phyloP scores from a whole-genome alignment of 2,329 filamentous ascomycete species.

The Metarhizium album region DNA sequence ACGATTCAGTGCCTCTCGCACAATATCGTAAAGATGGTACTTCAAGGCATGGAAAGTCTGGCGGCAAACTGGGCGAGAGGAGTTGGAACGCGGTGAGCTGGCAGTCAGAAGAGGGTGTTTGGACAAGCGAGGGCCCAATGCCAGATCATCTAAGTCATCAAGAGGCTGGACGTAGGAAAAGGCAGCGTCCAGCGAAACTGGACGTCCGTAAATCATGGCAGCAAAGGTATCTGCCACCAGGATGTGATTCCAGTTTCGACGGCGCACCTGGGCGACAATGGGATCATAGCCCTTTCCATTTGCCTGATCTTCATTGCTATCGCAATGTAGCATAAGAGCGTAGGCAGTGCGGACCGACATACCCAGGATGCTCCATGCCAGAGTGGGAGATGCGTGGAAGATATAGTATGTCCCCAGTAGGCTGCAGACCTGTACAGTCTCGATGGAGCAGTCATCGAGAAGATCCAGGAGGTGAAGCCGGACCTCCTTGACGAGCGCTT shows the following conservation, averaged over 20 bases:
- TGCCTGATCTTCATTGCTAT: slow-evolving; percentile 1
- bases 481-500: not conserved
- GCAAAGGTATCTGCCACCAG: slow-evolving; percentile 18
- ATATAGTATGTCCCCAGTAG: slow-evolving; percentile 3
- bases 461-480: slow-evolving; percentile 2
- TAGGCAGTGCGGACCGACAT: slow-evolving; percentile 11
- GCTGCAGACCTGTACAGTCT: slow-evolving; percentile 4
- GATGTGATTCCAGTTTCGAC: slow-evolving; percentile 20
- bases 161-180: slow-evolving; percentile 15
- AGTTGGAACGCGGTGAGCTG: not conserved
- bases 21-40: slow-evolving; percentile 17
- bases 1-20: slow-evolving; percentile 15
- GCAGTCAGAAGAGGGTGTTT: slow-evolving; percentile 1
- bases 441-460: slow-evolving; percentile 6
- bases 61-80: slow-evolving; percentile 4
- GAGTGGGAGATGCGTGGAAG: slow-evolving; percentile 4
- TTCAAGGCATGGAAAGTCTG: slow-evolving; percentile 19
- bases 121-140: not conserved
- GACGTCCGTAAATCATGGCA: slow-evolving; percentile 19
- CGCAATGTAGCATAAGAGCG: slow-evolving; percentile 11
- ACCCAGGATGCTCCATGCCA: slow-evolving; percentile 6
- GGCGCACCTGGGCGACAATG: slow-evolving; percentile 14
- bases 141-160: slow-evolving; percentile 15
- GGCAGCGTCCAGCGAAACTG: slow-evolving; percentile 16
- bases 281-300: not conserved